phyloP scores from a whole-genome alignment of 495 filamentous ascomycete genomes.

The Parathielavia hyrcaniae region DNA sequence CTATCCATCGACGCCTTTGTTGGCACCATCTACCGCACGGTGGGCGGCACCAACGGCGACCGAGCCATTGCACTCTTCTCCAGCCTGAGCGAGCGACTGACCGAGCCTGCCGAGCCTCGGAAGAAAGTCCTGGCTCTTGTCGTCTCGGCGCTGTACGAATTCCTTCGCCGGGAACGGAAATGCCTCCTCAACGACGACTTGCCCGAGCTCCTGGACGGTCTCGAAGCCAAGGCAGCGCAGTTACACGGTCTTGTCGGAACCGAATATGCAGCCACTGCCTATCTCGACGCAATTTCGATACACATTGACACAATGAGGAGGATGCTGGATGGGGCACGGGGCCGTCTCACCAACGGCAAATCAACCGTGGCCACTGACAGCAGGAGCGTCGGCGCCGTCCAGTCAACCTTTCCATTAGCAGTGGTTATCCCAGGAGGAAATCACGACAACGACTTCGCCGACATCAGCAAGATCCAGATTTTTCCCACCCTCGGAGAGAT shows the following conservation, averaged over 20 bases:
- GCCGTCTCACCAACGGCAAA: background rate
- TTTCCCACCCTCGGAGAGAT: slow-evolving; percentile 62
- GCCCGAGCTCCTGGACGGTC: background rate
- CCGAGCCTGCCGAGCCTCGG: background rate
- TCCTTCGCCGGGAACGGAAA: slow-evolving; percentile 13
- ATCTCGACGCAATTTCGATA: background rate
- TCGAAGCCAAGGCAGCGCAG: background rate
- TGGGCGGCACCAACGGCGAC: slow-evolving; percentile 11
- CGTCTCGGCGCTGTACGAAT: slow-evolving; percentile 4
- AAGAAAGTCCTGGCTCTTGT: background rate
- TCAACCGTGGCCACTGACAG: too few species aligned
- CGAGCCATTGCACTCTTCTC: slow-evolving; percentile 5
- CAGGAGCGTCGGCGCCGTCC: background rate
- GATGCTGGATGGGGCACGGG: slow-evolving; percentile 3
- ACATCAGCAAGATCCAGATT: slow-evolving; percentile 48
- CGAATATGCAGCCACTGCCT: background rate
- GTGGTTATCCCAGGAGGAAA: slow-evolving; percentile 9
- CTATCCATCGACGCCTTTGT: slow-evolving; percentile 14
- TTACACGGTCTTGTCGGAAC: background rate
- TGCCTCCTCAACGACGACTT: slow-evolving; percentile 12
- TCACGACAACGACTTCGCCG: slow-evolving; percentile 17
- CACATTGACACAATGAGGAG: background rate
- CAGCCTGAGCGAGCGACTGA: background rate
- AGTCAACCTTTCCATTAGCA: slow-evolving; percentile 11
- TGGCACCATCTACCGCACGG: slow-evolving; percentile 12